These are phyloP conservation scores for Nicotiana tomentosiformis DNA, from an alignment of 257 asterid species.

Conservation along the genomic window DNA sequence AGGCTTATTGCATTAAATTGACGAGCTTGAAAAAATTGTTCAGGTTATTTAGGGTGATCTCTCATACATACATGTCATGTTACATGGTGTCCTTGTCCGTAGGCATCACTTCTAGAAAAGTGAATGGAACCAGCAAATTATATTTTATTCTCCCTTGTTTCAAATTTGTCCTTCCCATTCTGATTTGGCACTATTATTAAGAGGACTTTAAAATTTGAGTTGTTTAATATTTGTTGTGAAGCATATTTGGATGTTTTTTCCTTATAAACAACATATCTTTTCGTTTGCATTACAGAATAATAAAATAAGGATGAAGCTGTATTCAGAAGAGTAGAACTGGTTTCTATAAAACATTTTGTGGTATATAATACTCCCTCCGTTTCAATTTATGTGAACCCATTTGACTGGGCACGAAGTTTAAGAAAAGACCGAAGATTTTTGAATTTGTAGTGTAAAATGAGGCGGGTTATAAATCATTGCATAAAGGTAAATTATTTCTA, in stretches of 20 bases:
- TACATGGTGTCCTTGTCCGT: not conserved
- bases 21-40: not conserved
- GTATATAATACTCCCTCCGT: not conserved
- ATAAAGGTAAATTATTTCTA: too few relatives aligned
- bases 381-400: too few relatives aligned
- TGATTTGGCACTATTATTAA: not conserved
- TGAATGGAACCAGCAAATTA: not conserved
- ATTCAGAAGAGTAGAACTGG: not conserved
- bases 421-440: too few relatives aligned
- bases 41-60: not conserved
- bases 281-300: not conserved
- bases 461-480: too few relatives aligned
- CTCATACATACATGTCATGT: not conserved
- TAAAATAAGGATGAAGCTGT: not conserved
- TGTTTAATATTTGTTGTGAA: not conserved
- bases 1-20: not conserved
- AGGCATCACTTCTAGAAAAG: not conserved
- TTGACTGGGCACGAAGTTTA: too few relatives aligned
- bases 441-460: too few relatives aligned
- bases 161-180: not conserved
- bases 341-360: not conserved
- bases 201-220: not conserved
- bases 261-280: not conserved
- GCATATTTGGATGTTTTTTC: not conserved
- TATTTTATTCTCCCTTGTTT: not conserved